Evolutionary conservation across 2,329 filamentous ascomycete genomes (phyloP).

Genomic region (Colletotrichum somersetense): DNA sequence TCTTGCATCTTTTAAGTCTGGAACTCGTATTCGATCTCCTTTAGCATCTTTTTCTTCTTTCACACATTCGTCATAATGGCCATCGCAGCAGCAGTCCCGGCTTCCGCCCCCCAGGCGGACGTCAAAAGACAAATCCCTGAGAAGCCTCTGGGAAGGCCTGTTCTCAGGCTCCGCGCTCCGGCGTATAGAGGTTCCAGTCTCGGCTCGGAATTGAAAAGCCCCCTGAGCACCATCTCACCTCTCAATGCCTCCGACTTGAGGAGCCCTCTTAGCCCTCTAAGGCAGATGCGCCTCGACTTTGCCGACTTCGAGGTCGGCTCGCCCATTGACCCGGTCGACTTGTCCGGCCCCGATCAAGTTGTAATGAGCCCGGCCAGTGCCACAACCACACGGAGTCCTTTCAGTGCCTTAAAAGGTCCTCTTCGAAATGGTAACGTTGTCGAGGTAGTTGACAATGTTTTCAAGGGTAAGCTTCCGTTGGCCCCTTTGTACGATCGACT

Average conservation of each 20-base stretch:
- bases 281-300: conserved; percentile 22
- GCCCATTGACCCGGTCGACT: conserved; percentile 31
- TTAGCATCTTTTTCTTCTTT: neutral
- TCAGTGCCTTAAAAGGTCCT: conserved; percentile 31
- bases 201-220: conserved; percentile 16
- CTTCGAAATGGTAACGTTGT: neutral
- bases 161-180: conserved; percentile 29
- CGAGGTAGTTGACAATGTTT: neutral
- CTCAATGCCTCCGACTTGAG: conserved; percentile 26
- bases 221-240: conserved; percentile 32
- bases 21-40: neutral
- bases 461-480: neutral
- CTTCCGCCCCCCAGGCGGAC: neutral
- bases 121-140: neutral
- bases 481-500: no score
- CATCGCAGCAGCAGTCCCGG: conserved; percentile 2
- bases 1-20: neutral
- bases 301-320: conserved; percentile 38
- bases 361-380: conserved; percentile 9
- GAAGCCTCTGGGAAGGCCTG: conserved; percentile 21
- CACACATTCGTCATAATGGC: conserved; percentile 29
- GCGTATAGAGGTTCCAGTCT: conserved; percentile 15
- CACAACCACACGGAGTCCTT: conserved; percentile 2
- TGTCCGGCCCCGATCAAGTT: conserved; percentile 9
- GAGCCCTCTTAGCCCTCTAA: conserved; percentile 32